Evolutionary conservation across 768 basidiomycete species (phyloP), one percentile per base, ranked within the genome.

Genomic region (Amanita fuliginea): DNA sequence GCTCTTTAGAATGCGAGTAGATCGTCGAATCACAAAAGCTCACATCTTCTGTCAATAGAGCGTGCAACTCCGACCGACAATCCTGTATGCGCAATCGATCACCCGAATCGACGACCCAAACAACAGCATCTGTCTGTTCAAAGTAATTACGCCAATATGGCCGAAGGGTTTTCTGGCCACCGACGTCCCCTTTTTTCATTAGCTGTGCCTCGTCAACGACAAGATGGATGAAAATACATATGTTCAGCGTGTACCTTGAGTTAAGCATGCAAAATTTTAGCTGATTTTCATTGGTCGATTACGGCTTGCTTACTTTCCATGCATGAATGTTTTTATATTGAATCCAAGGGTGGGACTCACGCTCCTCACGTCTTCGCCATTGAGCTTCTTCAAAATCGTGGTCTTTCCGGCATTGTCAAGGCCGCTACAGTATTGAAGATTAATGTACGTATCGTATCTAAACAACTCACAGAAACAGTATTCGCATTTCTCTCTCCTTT

Each of bases 121-220:
- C 92, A 39, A 99, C 73, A 6, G 88, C 95, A 66, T 98, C 96
- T 8, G 96, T 98, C 66, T 93, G 90, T 66, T 99, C 96, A 57
- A 98, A 98, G 68, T 98, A 98, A 65, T 98, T 99, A 21, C 91
- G 74, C 96, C 96, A 99, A 64, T 98, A 98, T 6, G 96, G 95
- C 26, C 96, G 78, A 46, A 99, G 80, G 0, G 91, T 94, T 51
- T 85, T 81, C 64, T 99, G 96, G 19, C 96, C 95, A 32, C 96
- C 96, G 32, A 98, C 92, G 63, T 99, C 96, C 96, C 95, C 94
- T 97, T 58, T 51, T 47, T 19, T 28, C 47, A 43, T 46, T 14
- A 42, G 19, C 21, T 41, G 53, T 6, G 6, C 22, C 13, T 49
- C 13, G 33, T 16, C 6, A 9, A 30, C 10, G 7, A 52, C 46